Evolutionary conservation across 1,139 yeast genomes (phyloP).

Genomic region (Spencermartinsiella ligniputridi): DNA sequence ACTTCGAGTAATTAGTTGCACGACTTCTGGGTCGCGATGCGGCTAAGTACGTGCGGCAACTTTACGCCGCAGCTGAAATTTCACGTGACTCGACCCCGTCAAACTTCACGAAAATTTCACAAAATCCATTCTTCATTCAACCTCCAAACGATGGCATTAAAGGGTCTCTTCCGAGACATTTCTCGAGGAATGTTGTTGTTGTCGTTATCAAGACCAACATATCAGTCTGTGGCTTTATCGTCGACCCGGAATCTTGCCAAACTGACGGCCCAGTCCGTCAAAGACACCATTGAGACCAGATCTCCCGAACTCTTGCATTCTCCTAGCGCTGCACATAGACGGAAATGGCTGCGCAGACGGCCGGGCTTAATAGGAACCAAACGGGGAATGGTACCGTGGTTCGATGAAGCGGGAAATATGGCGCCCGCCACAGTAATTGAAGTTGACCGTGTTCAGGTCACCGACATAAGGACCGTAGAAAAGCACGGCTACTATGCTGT

Average conservation of each 20-base stretch:
- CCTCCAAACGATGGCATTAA: no score
- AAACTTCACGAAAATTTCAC: no score
- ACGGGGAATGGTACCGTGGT: constrained; percentile 88
- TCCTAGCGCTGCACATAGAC: constrained; percentile 37
- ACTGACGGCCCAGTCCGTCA: constrained; percentile 33
- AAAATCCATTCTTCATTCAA: no score
- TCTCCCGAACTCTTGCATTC: constrained; percentile 35
- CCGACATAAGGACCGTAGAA: constrained; percentile 61
- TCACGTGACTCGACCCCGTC: no score
- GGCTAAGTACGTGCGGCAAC: no score
- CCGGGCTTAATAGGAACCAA: constrained; percentile 83
- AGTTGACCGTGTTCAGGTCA: constrained; percentile 83
- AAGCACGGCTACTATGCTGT: constrained; percentile 81
- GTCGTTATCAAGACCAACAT: background rate
- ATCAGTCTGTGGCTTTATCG: background rate
- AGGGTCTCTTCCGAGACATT: background rate
- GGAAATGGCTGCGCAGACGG: constrained; percentile 67
- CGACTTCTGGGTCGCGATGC: no score
- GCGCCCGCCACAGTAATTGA: constrained; percentile 76
- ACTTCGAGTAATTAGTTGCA: no score
- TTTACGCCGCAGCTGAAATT: no score
- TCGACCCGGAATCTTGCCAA: constrained; percentile 24
- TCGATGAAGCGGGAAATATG: constrained; percentile 60
- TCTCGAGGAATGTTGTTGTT: background rate
- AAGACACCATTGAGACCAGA: constrained; percentile 26